These are phyloP conservation scores for Pyrenopolyporus hunteri DNA, from an alignment of 495 filamentous ascomycete genomes.

Conservation along the genomic window DNA sequence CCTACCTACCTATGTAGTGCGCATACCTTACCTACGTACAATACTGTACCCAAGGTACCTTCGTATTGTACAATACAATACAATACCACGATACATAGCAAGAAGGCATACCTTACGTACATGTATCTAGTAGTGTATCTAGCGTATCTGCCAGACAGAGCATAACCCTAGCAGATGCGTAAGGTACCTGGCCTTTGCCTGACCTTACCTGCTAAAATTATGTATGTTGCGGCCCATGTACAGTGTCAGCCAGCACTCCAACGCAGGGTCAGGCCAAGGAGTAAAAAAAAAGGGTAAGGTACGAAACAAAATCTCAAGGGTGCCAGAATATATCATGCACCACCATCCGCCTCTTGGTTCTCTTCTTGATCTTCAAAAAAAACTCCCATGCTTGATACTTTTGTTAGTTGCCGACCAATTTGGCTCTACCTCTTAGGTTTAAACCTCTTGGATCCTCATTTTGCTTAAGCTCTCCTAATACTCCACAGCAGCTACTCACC, in stretches of 20 bases:
- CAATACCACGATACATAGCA: neutral
- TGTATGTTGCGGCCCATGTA: slow-evolving; percentile 34
- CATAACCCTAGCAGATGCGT: slow-evolving; percentile 7
- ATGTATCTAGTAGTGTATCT: slow-evolving; percentile 1
- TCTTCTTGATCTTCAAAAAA: slow-evolving; percentile 22
- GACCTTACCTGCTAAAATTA: slow-evolving; percentile 25
- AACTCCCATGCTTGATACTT: slow-evolving; percentile 20
- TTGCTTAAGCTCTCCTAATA: too few relatives aligned
- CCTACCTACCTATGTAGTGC: neutral
- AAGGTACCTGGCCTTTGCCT: slow-evolving; percentile 18
- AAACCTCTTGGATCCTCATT: slow-evolving; percentile 1
- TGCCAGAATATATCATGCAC: slow-evolving; percentile 39
- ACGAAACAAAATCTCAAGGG: slow-evolving; percentile 26
- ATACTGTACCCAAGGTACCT: neutral
- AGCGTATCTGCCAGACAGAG: neutral
- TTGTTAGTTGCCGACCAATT: slow-evolving; percentile 11
- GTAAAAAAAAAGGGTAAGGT: slow-evolving; percentile 24
- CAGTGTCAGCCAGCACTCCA: slow-evolving; percentile 23
- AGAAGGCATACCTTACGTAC: neutral
- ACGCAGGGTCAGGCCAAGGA: slow-evolving; percentile 29
- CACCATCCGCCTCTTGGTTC: slow-evolving; percentile 27
- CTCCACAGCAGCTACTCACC: slow-evolving; percentile 12
- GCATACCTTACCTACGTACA: neutral
- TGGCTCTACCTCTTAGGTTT: slow-evolving; percentile 1
- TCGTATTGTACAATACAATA: neutral